Evolutionary conservation across 306 rosid species (phyloP).

Genomic region (Citrullus mucosospermus): DNA sequence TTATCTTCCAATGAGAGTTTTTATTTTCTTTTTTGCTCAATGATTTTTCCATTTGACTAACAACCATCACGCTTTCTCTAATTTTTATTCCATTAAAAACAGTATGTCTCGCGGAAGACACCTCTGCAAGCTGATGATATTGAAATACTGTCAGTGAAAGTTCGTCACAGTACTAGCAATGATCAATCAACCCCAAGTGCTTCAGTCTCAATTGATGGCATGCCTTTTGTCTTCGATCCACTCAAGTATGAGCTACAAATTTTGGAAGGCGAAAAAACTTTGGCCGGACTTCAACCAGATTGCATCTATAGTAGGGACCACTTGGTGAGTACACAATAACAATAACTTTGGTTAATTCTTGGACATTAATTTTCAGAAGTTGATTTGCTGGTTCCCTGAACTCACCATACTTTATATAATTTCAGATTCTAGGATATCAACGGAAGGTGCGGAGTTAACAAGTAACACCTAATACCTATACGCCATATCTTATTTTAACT

Average conservation of each 20-base stretch:
- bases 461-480: neutral
- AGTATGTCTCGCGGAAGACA: conserved; percentile 59
- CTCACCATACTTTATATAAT: conserved; percentile 11
- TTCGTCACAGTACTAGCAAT: conserved; percentile 11
- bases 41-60: neutral
- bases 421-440: conserved; percentile 76
- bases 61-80: neutral
- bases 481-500: neutral
- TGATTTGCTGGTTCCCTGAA: neutral
- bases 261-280: conserved; percentile 50
- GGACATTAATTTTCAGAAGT: neutral
- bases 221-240: conserved; percentile 35
- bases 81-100: conserved; percentile 7
- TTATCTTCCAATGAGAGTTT: neutral
- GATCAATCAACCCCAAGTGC: conserved; percentile 5
- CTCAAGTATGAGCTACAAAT: conserved; percentile 42
- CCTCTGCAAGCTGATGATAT: conserved; percentile 52
- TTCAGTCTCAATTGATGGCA: conserved; percentile 13
- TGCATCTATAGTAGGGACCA: conserved; percentile 39
- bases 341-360: neutral
- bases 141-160: conserved; percentile 55
- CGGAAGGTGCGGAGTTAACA: conserved; percentile 30
- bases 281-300: conserved; percentile 51
- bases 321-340: conserved; percentile 37
- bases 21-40: neutral